Evolutionary conservation across 2,329 filamentous ascomycete species (phyloP).

Genomic region (Cordyceps militaris): DNA sequence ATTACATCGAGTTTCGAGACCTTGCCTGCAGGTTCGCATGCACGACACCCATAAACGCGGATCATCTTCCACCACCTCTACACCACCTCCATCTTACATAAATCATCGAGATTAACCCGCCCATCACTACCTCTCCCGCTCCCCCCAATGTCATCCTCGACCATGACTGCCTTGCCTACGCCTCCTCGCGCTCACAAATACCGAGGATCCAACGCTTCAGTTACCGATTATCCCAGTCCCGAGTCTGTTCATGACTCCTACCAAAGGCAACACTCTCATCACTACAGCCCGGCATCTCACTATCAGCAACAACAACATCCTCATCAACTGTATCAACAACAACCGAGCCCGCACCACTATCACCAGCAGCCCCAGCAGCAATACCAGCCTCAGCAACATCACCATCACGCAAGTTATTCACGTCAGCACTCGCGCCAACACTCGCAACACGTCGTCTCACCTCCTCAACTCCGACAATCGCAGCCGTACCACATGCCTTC

Average conservation of each 20-base stretch:
- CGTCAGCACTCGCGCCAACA: background rate
- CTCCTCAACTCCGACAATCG: slow-evolving; percentile 13
- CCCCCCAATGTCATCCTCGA: slow-evolving; percentile 12
- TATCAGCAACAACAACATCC: background rate
- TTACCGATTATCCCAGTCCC: slow-evolving; percentile 4
- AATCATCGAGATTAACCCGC: slow-evolving; percentile 8
- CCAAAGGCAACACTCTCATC: background rate
- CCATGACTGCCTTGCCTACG: slow-evolving; percentile 25
- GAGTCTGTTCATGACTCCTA: slow-evolving; percentile 4
- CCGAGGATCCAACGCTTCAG: slow-evolving; percentile 14
- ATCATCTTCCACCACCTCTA: slow-evolving; percentile 3
- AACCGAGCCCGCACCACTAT: background rate
- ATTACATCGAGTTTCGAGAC: background rate
- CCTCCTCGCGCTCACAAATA: slow-evolving; percentile 17
- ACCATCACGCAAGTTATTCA: background rate
- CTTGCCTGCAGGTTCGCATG: slow-evolving; percentile 9
- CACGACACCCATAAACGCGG: background rate
- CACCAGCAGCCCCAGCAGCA: background rate
- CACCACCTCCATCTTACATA: slow-evolving; percentile 13
- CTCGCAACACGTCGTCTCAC: slow-evolving; percentile 7
- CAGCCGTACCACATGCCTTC: slow-evolving; percentile 13
- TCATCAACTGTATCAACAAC: background rate
- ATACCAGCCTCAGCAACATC: background rate
- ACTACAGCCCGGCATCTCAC: background rate
- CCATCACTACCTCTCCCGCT: background rate